Evolutionary conservation across 352 stramenopile genomes (phyloP).

Genomic region (Stramenopiles sp.): DNA sequence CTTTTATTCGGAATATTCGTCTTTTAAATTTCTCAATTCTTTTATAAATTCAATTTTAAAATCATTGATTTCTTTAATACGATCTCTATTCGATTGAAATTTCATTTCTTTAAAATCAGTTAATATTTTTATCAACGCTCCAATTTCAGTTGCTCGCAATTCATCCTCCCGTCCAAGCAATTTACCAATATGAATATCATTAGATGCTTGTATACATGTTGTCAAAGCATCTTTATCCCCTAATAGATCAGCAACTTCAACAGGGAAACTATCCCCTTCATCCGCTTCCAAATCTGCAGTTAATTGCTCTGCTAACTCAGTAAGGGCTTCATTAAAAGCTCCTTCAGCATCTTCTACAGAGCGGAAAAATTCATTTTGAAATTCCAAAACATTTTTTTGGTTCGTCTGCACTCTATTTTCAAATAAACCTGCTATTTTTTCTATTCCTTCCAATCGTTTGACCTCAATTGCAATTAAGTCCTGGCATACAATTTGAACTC

Average conservation of each 20-base stretch:
- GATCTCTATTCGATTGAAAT: background rate
- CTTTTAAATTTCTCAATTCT: background rate
- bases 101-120: background rate
- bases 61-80: background rate
- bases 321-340: conserved; percentile 62
- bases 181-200: conserved; percentile 72
- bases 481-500: background rate
- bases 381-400: conserved; percentile 34
- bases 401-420: conserved; percentile 39
- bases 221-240: conserved; percentile 36
- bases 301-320: conserved; percentile 26
- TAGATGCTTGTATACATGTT: conserved; percentile 60
- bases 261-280: background rate
- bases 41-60: conserved; percentile 3
- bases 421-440: conserved; percentile 15
- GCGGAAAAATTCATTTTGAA: conserved; percentile 56
- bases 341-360: conserved; percentile 66
- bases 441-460: background rate
- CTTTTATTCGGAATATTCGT: background rate
- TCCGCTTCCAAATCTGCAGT: background rate
- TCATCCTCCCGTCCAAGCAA: conserved; percentile 53
- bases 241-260: background rate
- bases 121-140: background rate
- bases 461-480: background rate
- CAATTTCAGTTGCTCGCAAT: conserved; percentile 24